Conservation (phyloP, 2,329 filamentous ascomycete species). For the Ceratocystis smalleyi region DNA sequence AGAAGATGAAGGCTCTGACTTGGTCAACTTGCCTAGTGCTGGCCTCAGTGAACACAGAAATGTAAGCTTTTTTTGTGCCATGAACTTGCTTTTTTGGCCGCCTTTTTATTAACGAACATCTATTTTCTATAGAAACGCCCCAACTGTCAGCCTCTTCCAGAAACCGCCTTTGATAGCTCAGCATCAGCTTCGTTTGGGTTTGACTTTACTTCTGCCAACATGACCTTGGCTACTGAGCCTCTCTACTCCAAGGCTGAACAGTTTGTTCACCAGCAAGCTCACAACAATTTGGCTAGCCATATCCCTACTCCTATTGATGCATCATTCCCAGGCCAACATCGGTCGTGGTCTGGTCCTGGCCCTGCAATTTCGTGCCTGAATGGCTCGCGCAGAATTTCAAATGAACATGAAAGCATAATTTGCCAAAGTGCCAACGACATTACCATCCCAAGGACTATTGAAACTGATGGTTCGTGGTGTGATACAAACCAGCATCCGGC, state of each 20-base stretch:
- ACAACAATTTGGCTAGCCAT: conserved; percentile 26
- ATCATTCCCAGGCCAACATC: conserved; percentile 36
- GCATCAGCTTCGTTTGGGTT: neutral
- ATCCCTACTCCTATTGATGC: conserved; percentile 46
- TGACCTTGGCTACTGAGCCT: conserved; percentile 36
- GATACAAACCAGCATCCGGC: conserved; percentile 35
- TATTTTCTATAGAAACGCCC: conserved; percentile 11
- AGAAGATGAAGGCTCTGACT: conserved; percentile 14
- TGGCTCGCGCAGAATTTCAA: conserved; percentile 1
- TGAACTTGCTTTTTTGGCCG: neutral
- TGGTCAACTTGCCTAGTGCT: neutral
- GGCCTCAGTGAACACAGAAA: conserved; percentile 17
- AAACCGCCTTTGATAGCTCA: neutral
- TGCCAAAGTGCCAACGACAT: conserved; percentile 22
- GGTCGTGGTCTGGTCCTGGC: conserved; percentile 28
- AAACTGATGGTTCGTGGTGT: conserved; percentile 34
- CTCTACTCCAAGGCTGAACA: conserved; percentile 18
- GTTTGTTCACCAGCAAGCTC: conserved; percentile 6
- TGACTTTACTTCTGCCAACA: conserved; percentile 24
- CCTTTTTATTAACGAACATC: conserved; percentile 5
- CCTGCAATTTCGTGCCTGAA: conserved; percentile 18
- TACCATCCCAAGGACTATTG: conserved; percentile 35
- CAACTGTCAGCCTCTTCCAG: conserved; percentile 12
- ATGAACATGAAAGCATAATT: neutral
- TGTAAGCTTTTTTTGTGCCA: conserved; percentile 10